Base-by-base conservation (phyloP, 805 yeast species). In the Nakazawaea pomicola region DNA sequence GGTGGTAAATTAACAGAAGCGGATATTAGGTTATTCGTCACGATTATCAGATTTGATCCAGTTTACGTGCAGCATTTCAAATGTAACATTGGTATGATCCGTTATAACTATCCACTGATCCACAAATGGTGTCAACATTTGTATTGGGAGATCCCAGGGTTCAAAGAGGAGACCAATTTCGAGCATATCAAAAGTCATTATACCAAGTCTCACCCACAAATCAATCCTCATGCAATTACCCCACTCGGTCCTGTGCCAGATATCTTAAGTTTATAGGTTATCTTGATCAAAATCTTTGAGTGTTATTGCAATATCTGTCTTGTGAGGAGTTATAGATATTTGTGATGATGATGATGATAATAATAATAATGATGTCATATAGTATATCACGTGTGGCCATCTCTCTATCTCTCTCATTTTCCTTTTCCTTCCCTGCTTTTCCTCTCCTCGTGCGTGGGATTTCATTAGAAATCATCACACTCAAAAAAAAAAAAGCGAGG, bases 41-140 rank as follows among this genome's bases (percentile, higher is more conserved):
- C 98, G 2, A 80, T 91, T 45, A 70, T 88, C 33, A 77, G 99
- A 53, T 91, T 91, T 55, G 98, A 91, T 60, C 84, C 95, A 1
- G 95, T 89, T 17, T 91, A 91, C 57, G 91, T 83, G 40, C 96
- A 90, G 62, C 97, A 91, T 61, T 93, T 91, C 76, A 93, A 91
- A 65, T 86, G 96, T 61, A 91, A 91, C 61, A 61, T 88, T 46
- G 80, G 80, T 36, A 83, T 80, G 69, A 84, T 91, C 53, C 76
- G 96, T 56, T 60, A 54, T 32, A 85, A 87, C 48, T 91, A 78
- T 59, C 97, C 97, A 17, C 64, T 70, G 51, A 61, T 90, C 40
- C 83, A 88, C 62, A 66, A 76, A 46, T 91, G 95, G 95, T 61
- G 90, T 52, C 70, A 83, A 51, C 76, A 83, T 49, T 70, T 93